Evolutionary conservation across 2,329 filamentous ascomycete genomes (phyloP), one percentile per base, ranked within the genome.

Genomic region (Pseudomassariella vexata): DNA sequence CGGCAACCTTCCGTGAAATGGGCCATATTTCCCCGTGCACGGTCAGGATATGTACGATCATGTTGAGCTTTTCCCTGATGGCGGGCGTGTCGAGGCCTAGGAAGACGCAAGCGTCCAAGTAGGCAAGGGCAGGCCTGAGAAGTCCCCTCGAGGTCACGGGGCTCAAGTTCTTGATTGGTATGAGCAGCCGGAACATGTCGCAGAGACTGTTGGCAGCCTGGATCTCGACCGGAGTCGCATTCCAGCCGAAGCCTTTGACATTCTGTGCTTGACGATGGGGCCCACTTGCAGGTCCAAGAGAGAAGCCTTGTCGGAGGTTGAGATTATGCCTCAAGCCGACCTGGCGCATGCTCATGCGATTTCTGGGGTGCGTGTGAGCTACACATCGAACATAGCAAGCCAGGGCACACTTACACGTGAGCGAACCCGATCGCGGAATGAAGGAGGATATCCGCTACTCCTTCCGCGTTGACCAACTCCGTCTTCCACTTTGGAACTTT

Each of bases 401-500:
- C n/a, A 28, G 12, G 17, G 12, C 4, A 21, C 27, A 46, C 59
- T 45, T 46, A 63, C 60, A 47, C 45, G 35, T 62, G 51, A 17
- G 57, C 50, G 21, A 56, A 47, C 9, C 45, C 50, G 12, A 61
- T 47, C 5, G 57, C 55, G 18, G 53, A 50, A 23, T 60, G 58
- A 19, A 64, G 47, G 14, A 63, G 44, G 38, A 62, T 52, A 26
- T 63, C 60, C 1, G 57, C 47, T 14, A 51, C 45, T 15, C 57
- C 59, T 19, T 57, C 48, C 3, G 53, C 47, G 37, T 60, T 53
- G 14, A 61, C 51, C 12, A 62, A 38, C 19, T 56, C 50, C 44
- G 55, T 53, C 37, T 64, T 64, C 51, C 57, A 59, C 19, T 48
- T 48, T 3, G 60, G 60, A 7, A 64, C 41, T 23, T 56, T 53